These are phyloP conservation scores for Cytospora piceicola DNA, from an alignment of 2,329 filamentous ascomycete species.

Conservation along the genomic window DNA sequence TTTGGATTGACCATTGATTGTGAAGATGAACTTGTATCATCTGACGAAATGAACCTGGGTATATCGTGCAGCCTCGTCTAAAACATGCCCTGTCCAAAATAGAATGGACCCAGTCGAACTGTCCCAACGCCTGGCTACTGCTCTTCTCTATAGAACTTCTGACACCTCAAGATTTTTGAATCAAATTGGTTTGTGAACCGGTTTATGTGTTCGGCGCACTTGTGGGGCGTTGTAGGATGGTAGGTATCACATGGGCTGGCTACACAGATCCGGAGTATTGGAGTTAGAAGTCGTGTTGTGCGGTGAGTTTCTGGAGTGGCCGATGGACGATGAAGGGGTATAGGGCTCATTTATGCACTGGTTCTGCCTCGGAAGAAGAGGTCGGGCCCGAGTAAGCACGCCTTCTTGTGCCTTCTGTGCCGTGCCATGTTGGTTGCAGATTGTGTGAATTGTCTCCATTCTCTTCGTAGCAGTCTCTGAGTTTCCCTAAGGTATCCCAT, in stretches of 20 bases:
- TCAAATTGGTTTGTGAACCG: background rate
- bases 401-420: background rate
- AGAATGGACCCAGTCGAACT: slow-evolving; percentile 4
- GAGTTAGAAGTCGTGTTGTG: background rate
- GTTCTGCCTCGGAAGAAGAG: background rate
- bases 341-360: slow-evolving; percentile 7
- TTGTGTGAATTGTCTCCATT: slow-evolving; percentile 12
- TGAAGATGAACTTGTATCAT: slow-evolving; percentile 1
- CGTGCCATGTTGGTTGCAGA: slow-evolving; percentile 1
- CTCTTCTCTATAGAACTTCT: background rate
- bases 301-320: background rate
- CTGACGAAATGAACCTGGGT: slow-evolving; percentile 15
- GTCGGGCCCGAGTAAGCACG: background rate
- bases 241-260: slow-evolving; percentile 10
- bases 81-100: slow-evolving; percentile 10
- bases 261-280: slow-evolving; percentile 5
- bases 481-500: slow-evolving; percentile 2
- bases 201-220: background rate
- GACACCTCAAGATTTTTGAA: background rate
- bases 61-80: slow-evolving; percentile 11
- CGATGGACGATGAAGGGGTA: background rate
- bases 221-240: background rate
- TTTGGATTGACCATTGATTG: background rate
- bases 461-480: slow-evolving; percentile 6
- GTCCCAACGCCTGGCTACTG: slow-evolving; percentile 14